Evolutionary conservation across 768 basidiomycete genomes (phyloP).

Genomic region (Tricholoma terreum): DNA sequence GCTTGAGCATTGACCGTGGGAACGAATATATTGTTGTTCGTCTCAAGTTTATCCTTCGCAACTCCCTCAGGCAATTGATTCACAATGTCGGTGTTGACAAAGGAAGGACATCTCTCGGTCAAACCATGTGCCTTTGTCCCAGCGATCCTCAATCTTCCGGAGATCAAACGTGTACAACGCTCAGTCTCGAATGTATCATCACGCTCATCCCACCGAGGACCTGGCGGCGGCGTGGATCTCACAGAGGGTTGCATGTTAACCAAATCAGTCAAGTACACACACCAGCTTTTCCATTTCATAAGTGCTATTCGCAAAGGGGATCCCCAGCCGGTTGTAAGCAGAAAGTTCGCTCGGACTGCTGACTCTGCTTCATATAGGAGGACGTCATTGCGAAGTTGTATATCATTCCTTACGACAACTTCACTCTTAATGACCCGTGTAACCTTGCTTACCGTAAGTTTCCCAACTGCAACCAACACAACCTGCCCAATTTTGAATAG

Average conservation of each 20-base stretch:
- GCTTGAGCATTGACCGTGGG: too few species aligned
- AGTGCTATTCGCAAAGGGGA: conserved; percentile 13
- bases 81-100: too few species aligned
- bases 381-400: conserved; percentile 8
- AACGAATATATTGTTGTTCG: too few species aligned
- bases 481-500: conserved; percentile 14
- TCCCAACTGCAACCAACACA: conserved; percentile 5
- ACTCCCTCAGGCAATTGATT: too few species aligned
- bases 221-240: conserved; percentile 6
- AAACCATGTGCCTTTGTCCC: too few species aligned
- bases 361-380: conserved; percentile 10
- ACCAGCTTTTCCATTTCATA: conserved; percentile 16
- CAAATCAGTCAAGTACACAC: conserved; percentile 19
- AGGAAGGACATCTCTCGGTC: too few species aligned
- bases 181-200: too few species aligned
- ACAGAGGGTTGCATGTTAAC: conserved; percentile 19
- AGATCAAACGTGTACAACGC: too few species aligned
- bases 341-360: conserved; percentile 1
- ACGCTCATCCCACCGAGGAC: too few species aligned
- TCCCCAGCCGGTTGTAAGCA: conserved; percentile 9
- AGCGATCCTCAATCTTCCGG: too few species aligned
- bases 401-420: conserved; percentile 10
- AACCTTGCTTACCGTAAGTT: conserved; percentile 17
- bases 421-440: conserved; percentile 14
- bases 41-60: too few species aligned